Conservation (phyloP, 2,329 filamentous ascomycete genomes). For the Paraphaeosphaeria sporulosa region DNA sequence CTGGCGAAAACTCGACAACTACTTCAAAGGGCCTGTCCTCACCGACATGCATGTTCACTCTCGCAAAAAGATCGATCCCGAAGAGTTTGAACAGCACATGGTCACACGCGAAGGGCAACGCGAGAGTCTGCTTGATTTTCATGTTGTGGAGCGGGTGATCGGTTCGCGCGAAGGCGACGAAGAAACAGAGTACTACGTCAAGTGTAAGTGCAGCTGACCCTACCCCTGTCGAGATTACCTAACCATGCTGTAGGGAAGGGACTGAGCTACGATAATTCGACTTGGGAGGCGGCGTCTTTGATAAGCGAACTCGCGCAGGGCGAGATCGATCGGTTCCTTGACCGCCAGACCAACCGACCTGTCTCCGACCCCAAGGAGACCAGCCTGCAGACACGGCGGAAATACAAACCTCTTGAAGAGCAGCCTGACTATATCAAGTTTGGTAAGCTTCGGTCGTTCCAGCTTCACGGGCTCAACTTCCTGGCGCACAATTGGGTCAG, state of each 20-base stretch:
- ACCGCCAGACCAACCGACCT: constrained; percentile 82
- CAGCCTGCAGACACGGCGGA: constrained; percentile 72
- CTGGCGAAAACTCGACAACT: constrained; percentile 91
- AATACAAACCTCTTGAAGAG: constrained; percentile 66
- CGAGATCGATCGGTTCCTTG: constrained; percentile 90
- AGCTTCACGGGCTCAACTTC: constrained; percentile 93
- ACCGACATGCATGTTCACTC: constrained; percentile 74
- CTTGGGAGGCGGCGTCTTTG: constrained; percentile 83
- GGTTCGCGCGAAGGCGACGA: constrained; percentile 79
- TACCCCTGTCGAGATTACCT: constrained; percentile 27
- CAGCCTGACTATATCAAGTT: constrained; percentile 86
- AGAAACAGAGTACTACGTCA: constrained; percentile 90
- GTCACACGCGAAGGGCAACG: constrained; percentile 92
- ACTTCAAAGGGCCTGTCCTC: constrained; percentile 83
- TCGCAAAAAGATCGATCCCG: constrained; percentile 68
- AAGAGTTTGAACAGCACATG: constrained; percentile 92
- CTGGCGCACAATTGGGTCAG: constrained; percentile 95
- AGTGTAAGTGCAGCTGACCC: constrained; percentile 66
- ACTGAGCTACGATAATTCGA: constrained; percentile 90
- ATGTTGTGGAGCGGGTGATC: constrained; percentile 91
- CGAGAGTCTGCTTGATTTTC: constrained; percentile 88
- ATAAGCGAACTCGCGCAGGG: constrained; percentile 81
- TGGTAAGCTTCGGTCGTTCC: constrained; percentile 89
- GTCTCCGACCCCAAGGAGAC: constrained; percentile 80
- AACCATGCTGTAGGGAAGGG: constrained; percentile 68